A percentile compares a stretch with the other conserved stretches of the same genome.
phyloP scores from a whole-genome alignment of 2,329 filamentous ascomycete species.

The Chaetomium sp. region DNA sequence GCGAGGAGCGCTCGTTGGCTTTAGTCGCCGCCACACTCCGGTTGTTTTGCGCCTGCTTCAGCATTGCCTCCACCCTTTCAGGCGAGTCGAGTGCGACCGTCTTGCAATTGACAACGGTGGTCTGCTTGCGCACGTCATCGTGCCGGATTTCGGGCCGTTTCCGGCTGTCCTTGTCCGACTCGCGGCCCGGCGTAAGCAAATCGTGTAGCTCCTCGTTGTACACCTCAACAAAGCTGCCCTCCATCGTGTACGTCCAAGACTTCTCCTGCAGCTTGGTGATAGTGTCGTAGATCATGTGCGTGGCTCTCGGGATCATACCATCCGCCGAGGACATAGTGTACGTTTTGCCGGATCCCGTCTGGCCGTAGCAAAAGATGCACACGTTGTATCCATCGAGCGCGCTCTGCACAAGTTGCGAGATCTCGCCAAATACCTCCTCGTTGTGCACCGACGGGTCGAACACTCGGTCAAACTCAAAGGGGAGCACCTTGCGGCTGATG shows the following conservation, averaged over 20 bases:
- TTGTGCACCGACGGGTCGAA: constrained; percentile 76
- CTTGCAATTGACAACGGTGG: constrained; percentile 72
- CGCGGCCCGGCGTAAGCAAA: constrained; percentile 58
- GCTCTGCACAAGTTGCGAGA: constrained; percentile 92
- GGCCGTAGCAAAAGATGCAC: constrained; percentile 97
- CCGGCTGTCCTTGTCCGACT: constrained; percentile 55
- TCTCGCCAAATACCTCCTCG: constrained; percentile 86
- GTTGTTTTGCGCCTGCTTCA: constrained; percentile 75
- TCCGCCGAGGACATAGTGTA: constrained; percentile 88
- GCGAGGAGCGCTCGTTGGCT: constrained; percentile 88
- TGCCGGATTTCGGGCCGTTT: constrained; percentile 88
- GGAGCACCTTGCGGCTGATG: constrained; percentile 69
- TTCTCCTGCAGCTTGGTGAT: constrained; percentile 79
- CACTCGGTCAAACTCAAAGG: constrained; percentile 89
- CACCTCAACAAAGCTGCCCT: constrained; percentile 92
- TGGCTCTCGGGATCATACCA: constrained; percentile 92
- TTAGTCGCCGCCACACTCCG: constrained; percentile 94
- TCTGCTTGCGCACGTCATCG: constrained; percentile 74
- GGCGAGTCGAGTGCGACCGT: constrained; percentile 72
- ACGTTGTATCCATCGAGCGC: constrained; percentile 97
- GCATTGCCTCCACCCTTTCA: constrained; percentile 69
- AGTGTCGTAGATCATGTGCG: constrained; percentile 87
- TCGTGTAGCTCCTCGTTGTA: constrained; percentile 98
- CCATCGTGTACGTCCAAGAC: constrained; percentile 91
- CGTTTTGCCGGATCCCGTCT: constrained; percentile 95